Evolutionary conservation across 2,329 filamentous ascomycete species (phyloP), one percentile per base, ranked within the genome.

Genomic region (Periconia macrospinosa): DNA sequence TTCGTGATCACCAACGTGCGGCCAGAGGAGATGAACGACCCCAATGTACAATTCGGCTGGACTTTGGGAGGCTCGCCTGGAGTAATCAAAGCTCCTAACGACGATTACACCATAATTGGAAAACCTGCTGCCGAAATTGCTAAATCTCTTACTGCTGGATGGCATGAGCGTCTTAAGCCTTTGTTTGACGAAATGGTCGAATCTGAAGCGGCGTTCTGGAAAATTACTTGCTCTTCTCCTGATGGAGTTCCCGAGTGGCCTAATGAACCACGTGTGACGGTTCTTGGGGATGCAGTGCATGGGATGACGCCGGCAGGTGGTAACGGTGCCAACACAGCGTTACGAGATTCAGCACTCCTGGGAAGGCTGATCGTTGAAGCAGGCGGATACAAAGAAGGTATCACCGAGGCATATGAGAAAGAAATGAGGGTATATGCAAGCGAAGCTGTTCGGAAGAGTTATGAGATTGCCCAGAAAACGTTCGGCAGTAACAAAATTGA

Each of bases 1-100:
- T 83, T 80, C 52, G 61, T 83, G 54, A 88, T 88, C 45, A 88
- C 86, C 1, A 88, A 89, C 49, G 83, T 88, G 1, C 80, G 86
- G 1, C 66, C 84, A 0, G 77, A 75, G 6, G 84, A 87, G 42
- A 83, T 83, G 80, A 75, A 87, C 59, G 78, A 87, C 55, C 80
- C 83, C 0, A 66, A 78, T 41, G 51, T 85, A 1, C 52, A 81
- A 19, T 86, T 88, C 55, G 86, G 86, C 2, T 88, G 85, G 85
- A 88, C 85, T 0, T 80, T 88, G 80, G 77, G 73, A 3, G 84
- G 78, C 6, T 71, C 79, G 17, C 84, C 85, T 0, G 84, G 84
- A 2, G 79, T 83, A 0, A 83, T 88, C 55, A 67, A 71, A 1
- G 74, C 82, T 0, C 84, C 85, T 0, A 85, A 86, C 58, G 78